Base-by-base conservation (phyloP, 257 asterid species). In the Solanum acaule region DNA sequence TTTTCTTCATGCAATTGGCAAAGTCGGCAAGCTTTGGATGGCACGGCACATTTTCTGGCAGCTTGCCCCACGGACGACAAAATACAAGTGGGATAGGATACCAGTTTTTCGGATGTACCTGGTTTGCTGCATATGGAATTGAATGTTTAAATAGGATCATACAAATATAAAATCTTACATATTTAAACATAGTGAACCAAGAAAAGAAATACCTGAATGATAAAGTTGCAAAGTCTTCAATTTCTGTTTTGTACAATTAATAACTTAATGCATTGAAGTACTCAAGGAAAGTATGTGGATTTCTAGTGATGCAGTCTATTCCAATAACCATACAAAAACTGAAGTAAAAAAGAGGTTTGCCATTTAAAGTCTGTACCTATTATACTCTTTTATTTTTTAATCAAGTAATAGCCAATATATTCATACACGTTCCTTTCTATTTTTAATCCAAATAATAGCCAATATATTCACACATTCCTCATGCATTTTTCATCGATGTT, bases 21-120 rank as follows among this genome's bases (percentile, higher is more conserved):
- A 97, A 97, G 89, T 97, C 99, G 0, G 99, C 99, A 35, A 97
- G 99, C 92, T 97, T 97, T 25, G 99, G 99, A 92, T 97, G 99
- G 93, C 99, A 97, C 6, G 99, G 99, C 5, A 97, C 99, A 34
- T 97, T 97, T 84, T 96, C 99, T 3, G 99, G 99, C 84, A 97
- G 93, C 91, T 93, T 96, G 61, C 99, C 99, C 99, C 99, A 97
- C 11, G 99, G 99, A 84, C 99, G 95, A 92, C 99, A 97, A 93
- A 96, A 93, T 89, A 97, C 87, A 88, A 96, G 99, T 71, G 99
- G 99, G 79, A 97, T 97, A 29, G 99, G 99, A 65, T 97, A 97
- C 99, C 99, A 97, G 91, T 97, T 97, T 93, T 97, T 97, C 33
- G 99, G 99, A 88, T 97, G 99, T 42, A 97, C 99, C 88, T 96